Percentiles rank a stretch among this genome's conserved stretches.
phyloP scores from a whole-genome alignment of 441 rosid species.

The Eruca vesicaria region DNA sequence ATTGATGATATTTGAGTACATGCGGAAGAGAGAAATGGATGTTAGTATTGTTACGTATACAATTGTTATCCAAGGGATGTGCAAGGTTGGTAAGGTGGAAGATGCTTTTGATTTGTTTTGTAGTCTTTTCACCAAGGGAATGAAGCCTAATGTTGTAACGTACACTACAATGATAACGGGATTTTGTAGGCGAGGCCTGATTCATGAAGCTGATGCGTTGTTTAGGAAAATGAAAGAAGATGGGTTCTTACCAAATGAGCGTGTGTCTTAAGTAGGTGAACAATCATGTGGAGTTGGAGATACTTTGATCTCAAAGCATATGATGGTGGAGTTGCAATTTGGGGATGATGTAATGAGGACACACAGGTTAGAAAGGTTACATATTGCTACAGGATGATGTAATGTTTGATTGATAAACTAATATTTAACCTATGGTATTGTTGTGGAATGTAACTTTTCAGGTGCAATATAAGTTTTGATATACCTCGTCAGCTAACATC shows the following conservation, averaged over 20 bases:
- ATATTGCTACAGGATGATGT: background rate
- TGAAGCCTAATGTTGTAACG: slow-evolving; percentile 36
- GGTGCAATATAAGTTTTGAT: slow-evolving; percentile 27
- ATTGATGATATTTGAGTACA: slow-evolving; percentile 11
- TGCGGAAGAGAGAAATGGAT: slow-evolving; percentile 23
- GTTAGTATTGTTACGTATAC: slow-evolving; percentile 31
- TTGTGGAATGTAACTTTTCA: background rate
- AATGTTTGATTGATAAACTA: background rate
- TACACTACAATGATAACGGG: slow-evolving; percentile 34
- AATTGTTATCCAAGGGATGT: slow-evolving; percentile 32
- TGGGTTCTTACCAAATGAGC: slow-evolving; percentile 32
- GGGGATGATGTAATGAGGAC: background rate
- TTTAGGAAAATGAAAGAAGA: slow-evolving; percentile 42
- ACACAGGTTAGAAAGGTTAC: background rate
- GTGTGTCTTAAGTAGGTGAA: slow-evolving; percentile 1
- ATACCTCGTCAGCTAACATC: slow-evolving; percentile 63
- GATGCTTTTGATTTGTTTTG: slow-evolving; percentile 31
- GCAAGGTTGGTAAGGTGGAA: slow-evolving; percentile 31
- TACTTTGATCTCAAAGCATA: slow-evolving; percentile 1
- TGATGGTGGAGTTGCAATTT: background rate
- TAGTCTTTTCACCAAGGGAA: slow-evolving; percentile 22
- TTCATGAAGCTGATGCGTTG: slow-evolving; percentile 29
- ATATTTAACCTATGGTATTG: background rate
- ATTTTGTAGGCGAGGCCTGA: slow-evolving; percentile 32
- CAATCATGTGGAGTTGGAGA: background rate